phyloP scores from a whole-genome alignment of 225 moss, liverwort and hornwort genomes.

The Sphagnum tenellum region DNA sequence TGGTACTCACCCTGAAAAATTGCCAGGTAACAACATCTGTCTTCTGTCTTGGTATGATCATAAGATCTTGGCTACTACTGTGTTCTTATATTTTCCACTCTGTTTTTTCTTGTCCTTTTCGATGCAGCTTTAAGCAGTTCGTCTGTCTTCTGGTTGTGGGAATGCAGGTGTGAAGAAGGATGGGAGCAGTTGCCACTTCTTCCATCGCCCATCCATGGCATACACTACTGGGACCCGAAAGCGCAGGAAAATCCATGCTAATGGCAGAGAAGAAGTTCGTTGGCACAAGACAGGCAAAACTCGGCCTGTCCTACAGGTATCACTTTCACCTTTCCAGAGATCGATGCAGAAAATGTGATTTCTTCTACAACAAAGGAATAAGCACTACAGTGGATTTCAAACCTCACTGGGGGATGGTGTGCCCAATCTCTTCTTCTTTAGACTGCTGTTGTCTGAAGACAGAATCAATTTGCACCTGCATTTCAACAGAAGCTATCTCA shows the following conservation, averaged over 20 bases:
- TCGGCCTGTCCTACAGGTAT: conserved; percentile 54
- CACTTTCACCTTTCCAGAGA: too few relatives aligned
- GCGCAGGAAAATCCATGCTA: conserved; percentile 68
- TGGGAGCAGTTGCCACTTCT: conserved; percentile 88
- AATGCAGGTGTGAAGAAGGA: conserved; percentile 64
- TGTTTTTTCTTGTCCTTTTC: background rate
- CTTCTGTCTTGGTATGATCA: background rate
- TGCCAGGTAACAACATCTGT: conserved; percentile 38
- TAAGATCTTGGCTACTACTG: background rate
- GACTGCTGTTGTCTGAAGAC: too few relatives aligned
- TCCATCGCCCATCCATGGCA: conserved; percentile 84
- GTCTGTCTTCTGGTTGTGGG: background rate
- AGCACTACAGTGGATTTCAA: too few relatives aligned
- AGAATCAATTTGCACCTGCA: too few relatives aligned
- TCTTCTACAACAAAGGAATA: too few relatives aligned
- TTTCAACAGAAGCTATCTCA: too few relatives aligned
- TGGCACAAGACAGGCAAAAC: conserved; percentile 99
- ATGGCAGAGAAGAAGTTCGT: conserved; percentile 67
- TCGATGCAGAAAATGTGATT: too few relatives aligned
- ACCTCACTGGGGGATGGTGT: too few relatives aligned
- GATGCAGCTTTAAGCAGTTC: too few relatives aligned
- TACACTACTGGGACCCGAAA: conserved; percentile 90
- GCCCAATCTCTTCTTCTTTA: too few relatives aligned
- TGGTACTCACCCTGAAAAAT: conserved; percentile 67
- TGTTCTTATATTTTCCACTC: background rate